Evolutionary conservation across 495 filamentous ascomycete genomes (phyloP).

Genomic region (Aspergillus nanangensis): DNA sequence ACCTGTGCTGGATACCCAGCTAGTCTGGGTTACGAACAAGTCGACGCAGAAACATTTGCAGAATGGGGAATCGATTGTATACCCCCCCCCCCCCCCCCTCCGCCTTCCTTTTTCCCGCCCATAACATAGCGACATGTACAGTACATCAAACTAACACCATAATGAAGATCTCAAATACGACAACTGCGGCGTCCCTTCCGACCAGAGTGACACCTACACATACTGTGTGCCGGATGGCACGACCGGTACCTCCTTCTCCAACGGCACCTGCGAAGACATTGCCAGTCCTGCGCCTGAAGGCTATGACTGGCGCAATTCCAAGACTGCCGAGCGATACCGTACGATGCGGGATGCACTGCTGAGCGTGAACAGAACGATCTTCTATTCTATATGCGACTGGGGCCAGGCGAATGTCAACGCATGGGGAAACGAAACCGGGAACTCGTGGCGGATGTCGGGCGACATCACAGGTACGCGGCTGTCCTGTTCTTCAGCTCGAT

Average conservation of each 20-base stretch:
- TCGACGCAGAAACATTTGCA: slow-evolving; percentile 59
- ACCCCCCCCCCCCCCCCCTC: slow-evolving; percentile 10
- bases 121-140: too few species aligned
- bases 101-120: too few species aligned
- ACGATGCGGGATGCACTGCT: slow-evolving; percentile 60
- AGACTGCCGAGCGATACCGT: slow-evolving; percentile 47
- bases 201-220: slow-evolving; percentile 39
- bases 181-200: slow-evolving; percentile 53
- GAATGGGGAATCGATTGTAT: slow-evolving; percentile 63
- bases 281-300: slow-evolving; percentile 34
- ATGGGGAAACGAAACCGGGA: slow-evolving; percentile 48
- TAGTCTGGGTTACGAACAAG: slow-evolving; percentile 54
- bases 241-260: slow-evolving; percentile 16
- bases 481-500: slow-evolving; percentile 9
- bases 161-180: slow-evolving; percentile 74
- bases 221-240: slow-evolving; percentile 31
- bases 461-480: slow-evolving; percentile 51
- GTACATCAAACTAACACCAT: too few species aligned
- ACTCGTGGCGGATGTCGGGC: slow-evolving; percentile 52
- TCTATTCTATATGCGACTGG: slow-evolving; percentile 66
- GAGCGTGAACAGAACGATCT: slow-evolving; percentile 46
- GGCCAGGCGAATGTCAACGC: slow-evolving; percentile 47
- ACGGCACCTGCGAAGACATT: slow-evolving; percentile 38
- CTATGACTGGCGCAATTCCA: slow-evolving; percentile 51
- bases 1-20: slow-evolving; percentile 64